Evolutionary conservation across 2,329 filamentous ascomycete genomes (phyloP), one percentile per base, ranked within the genome.

Genomic region (Thelonectria discophora): DNA sequence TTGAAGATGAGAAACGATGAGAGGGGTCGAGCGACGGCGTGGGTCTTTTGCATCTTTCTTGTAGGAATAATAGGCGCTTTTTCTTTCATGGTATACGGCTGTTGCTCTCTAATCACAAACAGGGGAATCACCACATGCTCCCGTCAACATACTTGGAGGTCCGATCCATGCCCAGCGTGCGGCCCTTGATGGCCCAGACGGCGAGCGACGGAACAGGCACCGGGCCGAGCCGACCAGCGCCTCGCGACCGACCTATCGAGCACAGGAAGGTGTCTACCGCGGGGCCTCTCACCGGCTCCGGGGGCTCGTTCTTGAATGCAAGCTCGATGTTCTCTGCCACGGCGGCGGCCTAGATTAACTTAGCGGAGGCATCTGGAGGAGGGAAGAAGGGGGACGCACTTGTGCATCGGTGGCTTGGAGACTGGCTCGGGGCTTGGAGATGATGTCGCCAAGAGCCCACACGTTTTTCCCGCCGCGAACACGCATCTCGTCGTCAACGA

Each of bases 1-100:
- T 98, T 77, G 93, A 97, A 72, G 90, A 92, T 20, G 94, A 94
- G 84, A 95, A 91, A 82, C 80, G 81, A 63, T 79, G 81, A 77
- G 83, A 42, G 55, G 34, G 47, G 56, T 55, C 56, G 52, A 61
- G 48, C 46, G 60, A 62, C 60, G 47, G 42, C 47, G 54, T 63
- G 64, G 52, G 60, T 60, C 58, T 63, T 24, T 60, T 53, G 57
- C 54, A 56, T 66, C 59, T 62, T 62, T 52, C 66, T 47, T 71
- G 62, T 72, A 68, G 67, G 63, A 72, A 70, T 68, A 69, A 63
- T 65, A 65, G 65, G 69, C 69, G 68, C 66, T 66, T 68, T 67
- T 60, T 71, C 60, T 71, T 68, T 43, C 65, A 70, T 71, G 49
- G 68, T 67, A 67, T 66, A 67, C 66, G 55, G 61, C 68, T 60